These are phyloP conservation scores for Paramecium octaurelia DNA, from an alignment of 73 alveolate genomes.

Conservation along the genomic window DNA sequence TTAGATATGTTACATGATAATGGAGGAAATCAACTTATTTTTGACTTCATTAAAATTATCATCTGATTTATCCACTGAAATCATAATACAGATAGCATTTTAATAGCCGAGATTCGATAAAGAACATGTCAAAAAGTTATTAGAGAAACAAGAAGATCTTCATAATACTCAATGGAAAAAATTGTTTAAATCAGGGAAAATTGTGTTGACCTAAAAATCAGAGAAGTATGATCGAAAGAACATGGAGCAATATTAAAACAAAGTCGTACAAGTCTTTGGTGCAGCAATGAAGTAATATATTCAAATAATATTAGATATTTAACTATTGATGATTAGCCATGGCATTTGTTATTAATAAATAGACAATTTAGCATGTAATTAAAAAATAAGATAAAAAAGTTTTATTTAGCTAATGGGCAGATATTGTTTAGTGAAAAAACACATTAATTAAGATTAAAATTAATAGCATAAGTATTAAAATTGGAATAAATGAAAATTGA, in stretches of 20 bases:
- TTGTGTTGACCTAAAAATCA: not conserved
- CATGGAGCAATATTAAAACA: not conserved
- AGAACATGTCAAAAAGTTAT: constrained; percentile 44
- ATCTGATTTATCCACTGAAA: constrained; percentile 44
- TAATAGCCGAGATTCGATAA: not conserved
- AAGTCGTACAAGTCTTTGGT: not conserved
- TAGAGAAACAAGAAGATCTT: constrained; percentile 52
- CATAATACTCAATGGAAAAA: constrained; percentile 50
- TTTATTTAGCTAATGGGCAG: not conserved
- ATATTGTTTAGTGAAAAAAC: not conserved
- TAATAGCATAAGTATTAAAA: not conserved
- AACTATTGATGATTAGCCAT: constrained; percentile 14
- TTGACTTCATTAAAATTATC: constrained; percentile 27
- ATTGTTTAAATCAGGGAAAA: constrained; percentile 6
- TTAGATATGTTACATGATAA: constrained; percentile 35
- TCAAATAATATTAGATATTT: not conserved
- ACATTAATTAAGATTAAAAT: not conserved
- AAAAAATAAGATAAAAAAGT: not conserved
- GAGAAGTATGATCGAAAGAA: constrained; percentile 44
- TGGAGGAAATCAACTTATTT: constrained; percentile 45
- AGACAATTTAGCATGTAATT: not conserved
- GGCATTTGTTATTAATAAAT: not conserved
- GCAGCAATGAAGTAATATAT: not conserved
- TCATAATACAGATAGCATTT: constrained; percentile 42
- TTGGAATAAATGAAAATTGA: constrained; percentile 1